These are phyloP conservation scores for Daldinia grandis DNA, from an alignment of 495 filamentous ascomycete genomes.

Conservation along the genomic window DNA sequence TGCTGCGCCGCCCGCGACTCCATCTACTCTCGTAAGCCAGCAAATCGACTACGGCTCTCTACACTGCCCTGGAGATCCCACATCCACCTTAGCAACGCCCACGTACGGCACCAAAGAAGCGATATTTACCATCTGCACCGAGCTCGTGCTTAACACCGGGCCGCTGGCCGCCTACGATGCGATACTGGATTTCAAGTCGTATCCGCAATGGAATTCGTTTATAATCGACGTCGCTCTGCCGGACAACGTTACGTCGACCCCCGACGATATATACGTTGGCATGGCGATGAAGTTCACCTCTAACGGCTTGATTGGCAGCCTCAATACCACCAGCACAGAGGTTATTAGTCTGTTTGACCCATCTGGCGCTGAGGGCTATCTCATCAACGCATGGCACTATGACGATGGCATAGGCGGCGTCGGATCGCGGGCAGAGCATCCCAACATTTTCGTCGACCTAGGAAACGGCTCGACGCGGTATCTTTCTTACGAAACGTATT, in stretches of 20 bases:
- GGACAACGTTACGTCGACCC: constrained; percentile 39
- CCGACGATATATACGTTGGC: constrained; percentile 30
- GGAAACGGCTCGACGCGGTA: constrained; percentile 34
- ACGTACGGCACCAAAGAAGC: constrained; percentile 42
- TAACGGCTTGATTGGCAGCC: constrained; percentile 28
- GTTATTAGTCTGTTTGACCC: constrained; percentile 35
- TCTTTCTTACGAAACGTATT: constrained; percentile 46
- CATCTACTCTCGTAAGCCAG: background rate
- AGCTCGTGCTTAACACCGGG: constrained; percentile 32
- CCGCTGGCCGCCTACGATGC: constrained; percentile 21
- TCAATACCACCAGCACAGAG: constrained; percentile 45
- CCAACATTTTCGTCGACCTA: constrained; percentile 29
- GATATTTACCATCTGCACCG: constrained; percentile 43
- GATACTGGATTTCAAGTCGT: constrained; percentile 40
- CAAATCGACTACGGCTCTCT: constrained; percentile 25
- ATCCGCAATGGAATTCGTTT: constrained; percentile 43
- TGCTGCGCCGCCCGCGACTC: background rate
- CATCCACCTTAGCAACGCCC: constrained; percentile 31
- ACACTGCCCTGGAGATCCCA: constrained; percentile 16
- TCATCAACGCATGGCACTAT: constrained; percentile 34
- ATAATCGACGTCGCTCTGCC: constrained; percentile 36
- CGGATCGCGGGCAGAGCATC: constrained; percentile 34
- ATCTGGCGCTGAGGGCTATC: constrained; percentile 17
- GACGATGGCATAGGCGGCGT: constrained; percentile 30
- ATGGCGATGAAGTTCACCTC: constrained; percentile 45